Conservation (phyloP, 1,284 basidiomycete species). For the Vanrija pseudolonga region DNA sequence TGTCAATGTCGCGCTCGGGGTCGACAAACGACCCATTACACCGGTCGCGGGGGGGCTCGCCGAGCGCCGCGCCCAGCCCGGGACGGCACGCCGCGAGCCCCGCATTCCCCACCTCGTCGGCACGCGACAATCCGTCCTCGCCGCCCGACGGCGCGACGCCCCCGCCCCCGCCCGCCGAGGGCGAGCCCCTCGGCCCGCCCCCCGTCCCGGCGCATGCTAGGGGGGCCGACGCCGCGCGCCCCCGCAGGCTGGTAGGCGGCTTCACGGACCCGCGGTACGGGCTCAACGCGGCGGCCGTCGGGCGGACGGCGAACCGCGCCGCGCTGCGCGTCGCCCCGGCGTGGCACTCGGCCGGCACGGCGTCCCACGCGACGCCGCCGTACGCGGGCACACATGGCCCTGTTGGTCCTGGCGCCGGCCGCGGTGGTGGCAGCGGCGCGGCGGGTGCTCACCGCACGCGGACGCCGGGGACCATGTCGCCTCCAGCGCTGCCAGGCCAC, state of each 20-base stretch:
- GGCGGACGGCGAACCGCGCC: conserved; percentile 1
- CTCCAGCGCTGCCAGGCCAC: no score
- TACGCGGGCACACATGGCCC: not conserved
- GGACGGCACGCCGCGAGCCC: not conserved
- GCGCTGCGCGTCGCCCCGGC: conserved; percentile 21
- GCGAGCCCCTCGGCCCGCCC: not conserved
- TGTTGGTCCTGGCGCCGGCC: not conserved
- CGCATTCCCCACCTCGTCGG: conserved; percentile 13
- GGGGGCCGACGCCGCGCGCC: not conserved
- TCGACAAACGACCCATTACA: not conserved
- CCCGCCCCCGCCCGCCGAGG: not conserved
- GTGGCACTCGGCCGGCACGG: conserved; percentile 16
- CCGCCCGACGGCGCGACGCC: not conserved
- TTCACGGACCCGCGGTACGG: conserved; percentile 24
- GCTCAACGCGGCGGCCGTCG: conserved; percentile 16
- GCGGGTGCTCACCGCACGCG: not conserved
- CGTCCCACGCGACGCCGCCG: not conserved
- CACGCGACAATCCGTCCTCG: conserved; percentile 14
- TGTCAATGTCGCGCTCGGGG: no score
- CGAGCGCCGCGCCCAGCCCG: not conserved
- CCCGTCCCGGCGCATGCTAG: not conserved
- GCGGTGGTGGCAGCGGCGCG: not conserved
- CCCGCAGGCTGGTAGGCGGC: not conserved
- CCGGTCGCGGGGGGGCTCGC: not conserved
- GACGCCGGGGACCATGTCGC: not conserved